These are phyloP conservation scores for Saccharomycopsis phalli DNA, from an alignment of 1,139 yeast genomes.

Conservation along the genomic window DNA sequence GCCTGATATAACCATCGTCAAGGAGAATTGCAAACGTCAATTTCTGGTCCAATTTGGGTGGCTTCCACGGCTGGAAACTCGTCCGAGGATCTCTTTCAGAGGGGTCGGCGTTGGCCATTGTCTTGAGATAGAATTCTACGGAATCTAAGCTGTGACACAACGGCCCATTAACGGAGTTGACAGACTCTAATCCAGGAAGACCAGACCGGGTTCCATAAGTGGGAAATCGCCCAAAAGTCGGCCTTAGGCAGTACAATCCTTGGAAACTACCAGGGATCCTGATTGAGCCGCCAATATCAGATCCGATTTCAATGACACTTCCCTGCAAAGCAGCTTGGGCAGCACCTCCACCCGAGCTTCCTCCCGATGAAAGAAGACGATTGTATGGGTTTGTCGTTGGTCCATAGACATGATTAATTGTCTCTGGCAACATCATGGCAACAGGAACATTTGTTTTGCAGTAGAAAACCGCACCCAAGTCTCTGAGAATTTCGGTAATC, in stretches of 20 bases:
- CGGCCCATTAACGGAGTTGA: constrained; percentile 36
- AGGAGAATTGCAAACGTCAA: constrained; percentile 39
- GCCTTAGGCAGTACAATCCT: constrained; percentile 46
- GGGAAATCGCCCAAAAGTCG: constrained; percentile 45
- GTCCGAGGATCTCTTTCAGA: constrained; percentile 55
- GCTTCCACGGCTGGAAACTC: constrained; percentile 56
- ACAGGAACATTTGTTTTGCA: constrained; percentile 53
- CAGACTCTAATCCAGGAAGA: constrained; percentile 35
- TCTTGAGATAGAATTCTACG: constrained; percentile 50
- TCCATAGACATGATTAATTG: constrained; percentile 40
- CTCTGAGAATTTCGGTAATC: constrained; percentile 35
- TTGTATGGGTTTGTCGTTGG: constrained; percentile 41
- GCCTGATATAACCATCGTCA: constrained; percentile 39
- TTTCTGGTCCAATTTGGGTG: constrained; percentile 37
- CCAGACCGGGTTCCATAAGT: constrained; percentile 44
- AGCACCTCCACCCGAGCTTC: constrained; percentile 59
- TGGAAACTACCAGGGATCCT: constrained; percentile 48
- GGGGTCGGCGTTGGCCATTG: constrained; percentile 45
- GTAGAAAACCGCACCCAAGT: constrained; percentile 46
- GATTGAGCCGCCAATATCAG: constrained; percentile 59
- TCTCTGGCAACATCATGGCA: constrained; percentile 47
- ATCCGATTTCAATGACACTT: constrained; percentile 46
- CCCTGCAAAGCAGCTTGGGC: constrained; percentile 44
- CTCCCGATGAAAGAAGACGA: constrained; percentile 40
- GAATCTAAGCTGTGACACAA: constrained; percentile 53